Conservation (phyloP, 495 filamentous ascomycete genomes). For the Penicillium nucicola region DNA sequence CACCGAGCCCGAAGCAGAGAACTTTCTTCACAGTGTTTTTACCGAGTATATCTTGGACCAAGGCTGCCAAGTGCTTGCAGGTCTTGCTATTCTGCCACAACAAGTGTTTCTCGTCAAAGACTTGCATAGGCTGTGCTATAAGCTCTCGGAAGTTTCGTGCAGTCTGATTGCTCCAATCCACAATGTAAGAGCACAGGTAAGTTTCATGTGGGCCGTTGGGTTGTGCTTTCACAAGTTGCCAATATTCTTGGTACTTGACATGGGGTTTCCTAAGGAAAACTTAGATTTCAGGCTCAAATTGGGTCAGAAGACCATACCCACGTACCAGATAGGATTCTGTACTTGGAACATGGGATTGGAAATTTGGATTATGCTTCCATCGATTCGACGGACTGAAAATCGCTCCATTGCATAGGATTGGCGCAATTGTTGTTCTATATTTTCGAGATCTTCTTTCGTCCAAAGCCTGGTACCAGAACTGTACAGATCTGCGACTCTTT, state of each 20-base stretch:
- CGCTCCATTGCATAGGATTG: constrained; percentile 25
- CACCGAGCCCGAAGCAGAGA: constrained; percentile 38
- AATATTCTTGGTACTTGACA: constrained; percentile 32
- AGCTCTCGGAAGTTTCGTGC: constrained; percentile 29
- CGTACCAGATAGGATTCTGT: constrained; percentile 38
- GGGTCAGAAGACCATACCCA: constrained; percentile 19
- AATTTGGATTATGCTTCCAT: constrained; percentile 31
- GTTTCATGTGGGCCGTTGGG: constrained; percentile 26
- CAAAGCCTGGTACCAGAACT: constrained; percentile 33
- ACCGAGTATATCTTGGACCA: constrained; percentile 25
- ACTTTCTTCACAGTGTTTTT: constrained; percentile 32
- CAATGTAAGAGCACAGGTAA: constrained; percentile 36
- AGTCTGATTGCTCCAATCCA: constrained; percentile 35
- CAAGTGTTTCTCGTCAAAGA: constrained; percentile 29
- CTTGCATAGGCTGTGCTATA: constrained; percentile 28
- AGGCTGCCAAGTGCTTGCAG: constrained; percentile 21
- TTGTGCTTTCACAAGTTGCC: constrained; percentile 26
- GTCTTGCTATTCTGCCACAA: constrained; percentile 30
- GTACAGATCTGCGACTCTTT: constrained; percentile 36
- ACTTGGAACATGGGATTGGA: constrained; percentile 37
- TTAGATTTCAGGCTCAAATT: constrained; percentile 23
- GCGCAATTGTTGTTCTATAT: constrained; percentile 36
- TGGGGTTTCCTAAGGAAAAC: constrained; percentile 26
- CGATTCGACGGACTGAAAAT: constrained; percentile 37
- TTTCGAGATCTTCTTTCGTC: constrained; percentile 33